phyloP scores from a whole-genome alignment of 2,329 filamentous ascomycete genomes.

The Fusarium sp. region DNA sequence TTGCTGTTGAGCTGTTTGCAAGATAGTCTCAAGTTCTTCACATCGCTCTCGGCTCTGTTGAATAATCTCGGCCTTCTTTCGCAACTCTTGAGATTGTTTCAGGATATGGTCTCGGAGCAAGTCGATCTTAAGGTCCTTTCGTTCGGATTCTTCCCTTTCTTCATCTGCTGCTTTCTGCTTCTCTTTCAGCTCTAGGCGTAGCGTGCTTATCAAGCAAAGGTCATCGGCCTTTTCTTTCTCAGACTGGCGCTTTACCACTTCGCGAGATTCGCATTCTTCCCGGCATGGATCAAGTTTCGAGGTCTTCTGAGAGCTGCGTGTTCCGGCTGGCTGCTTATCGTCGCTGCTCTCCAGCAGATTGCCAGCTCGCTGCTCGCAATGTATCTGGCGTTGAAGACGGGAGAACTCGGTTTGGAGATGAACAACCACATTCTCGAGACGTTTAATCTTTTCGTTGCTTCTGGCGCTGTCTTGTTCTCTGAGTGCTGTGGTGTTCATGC shows the following conservation, averaged over 20 bases:
- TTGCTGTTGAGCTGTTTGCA: neutral
- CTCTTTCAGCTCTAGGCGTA: neutral
- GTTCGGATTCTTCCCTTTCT: neutral
- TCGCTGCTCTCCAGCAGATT: neutral
- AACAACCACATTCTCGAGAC: neutral
- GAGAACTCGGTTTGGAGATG: neutral
- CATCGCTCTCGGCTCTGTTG: neutral
- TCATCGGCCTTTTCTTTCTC: neutral
- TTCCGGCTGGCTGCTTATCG: neutral
- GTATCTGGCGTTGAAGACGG: neutral
- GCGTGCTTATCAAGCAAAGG: neutral
- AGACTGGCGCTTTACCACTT: neutral
- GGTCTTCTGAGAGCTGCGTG: neutral
- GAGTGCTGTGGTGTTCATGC: neutral
- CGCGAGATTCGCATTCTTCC: neutral
- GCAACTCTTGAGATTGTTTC: fast-evolving
- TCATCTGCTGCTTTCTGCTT: neutral
- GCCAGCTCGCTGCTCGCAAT: neutral
- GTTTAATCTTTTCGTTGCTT: neutral
- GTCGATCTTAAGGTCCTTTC: neutral
- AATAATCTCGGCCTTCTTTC: fast-evolving
- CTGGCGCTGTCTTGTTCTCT: neutral
- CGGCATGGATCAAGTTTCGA: neutral
- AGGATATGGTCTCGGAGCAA: neutral
- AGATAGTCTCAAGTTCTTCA: neutral